Evolutionary conservation across 148 eudicot genomes (phyloP).

Genomic region (Fallopia convolvulus): DNA sequence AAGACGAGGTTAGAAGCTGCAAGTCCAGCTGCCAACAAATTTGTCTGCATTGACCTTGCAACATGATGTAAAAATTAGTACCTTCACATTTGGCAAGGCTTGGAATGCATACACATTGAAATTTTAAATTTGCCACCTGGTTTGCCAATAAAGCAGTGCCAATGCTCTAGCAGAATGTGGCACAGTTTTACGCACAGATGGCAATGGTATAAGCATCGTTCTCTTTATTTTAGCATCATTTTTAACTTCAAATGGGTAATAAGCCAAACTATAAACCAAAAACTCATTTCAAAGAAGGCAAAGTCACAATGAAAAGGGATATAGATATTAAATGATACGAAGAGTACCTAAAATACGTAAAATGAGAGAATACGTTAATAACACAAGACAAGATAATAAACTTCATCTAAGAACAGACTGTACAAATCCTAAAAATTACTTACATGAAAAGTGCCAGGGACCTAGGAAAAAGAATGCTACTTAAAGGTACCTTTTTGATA

Average conservation of each 20-base stretch:
- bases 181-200: constrained; percentile 69
- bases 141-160: constrained; percentile 81
- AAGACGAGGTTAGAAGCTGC: constrained; percentile 85
- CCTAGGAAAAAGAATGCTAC: not conserved
- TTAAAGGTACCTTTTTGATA: not conserved
- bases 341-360: not conserved
- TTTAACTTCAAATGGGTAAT: constrained; percentile 70
- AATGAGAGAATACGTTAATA: not conserved
- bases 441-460: not conserved
- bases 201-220: constrained; percentile 77
- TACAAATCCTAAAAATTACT: not conserved
- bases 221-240: constrained; percentile 92
- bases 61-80: constrained; percentile 42
- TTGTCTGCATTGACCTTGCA: constrained; percentile 91
- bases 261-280: not conserved
- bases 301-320: not conserved
- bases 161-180: constrained; percentile 75
- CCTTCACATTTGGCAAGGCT: constrained; percentile 2
- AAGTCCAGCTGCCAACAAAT: constrained; percentile 93
- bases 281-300: not conserved
- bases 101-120: not conserved
- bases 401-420: not conserved
- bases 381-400: not conserved
- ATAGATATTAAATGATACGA: not conserved
- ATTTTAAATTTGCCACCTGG: constrained; percentile 44